Conservation (phyloP, 1,139 yeast species). For the Kodamaea alishanica region DNA sequence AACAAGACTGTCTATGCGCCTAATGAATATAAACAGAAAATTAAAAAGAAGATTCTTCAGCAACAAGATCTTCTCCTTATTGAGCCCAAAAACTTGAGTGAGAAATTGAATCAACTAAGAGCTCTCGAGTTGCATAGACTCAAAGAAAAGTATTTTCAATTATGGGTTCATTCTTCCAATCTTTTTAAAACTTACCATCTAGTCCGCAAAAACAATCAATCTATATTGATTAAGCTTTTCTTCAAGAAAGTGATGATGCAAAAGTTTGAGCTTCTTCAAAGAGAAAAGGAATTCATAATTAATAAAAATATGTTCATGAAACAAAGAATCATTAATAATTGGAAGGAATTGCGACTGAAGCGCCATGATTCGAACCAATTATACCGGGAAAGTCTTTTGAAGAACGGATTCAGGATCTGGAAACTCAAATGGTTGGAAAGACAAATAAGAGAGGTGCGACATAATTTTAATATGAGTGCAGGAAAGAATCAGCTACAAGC, state of each 20-base stretch:
- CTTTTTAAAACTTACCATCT: constrained; percentile 6
- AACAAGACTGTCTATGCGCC: constrained; percentile 1
- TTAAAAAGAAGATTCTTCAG: too few species aligned
- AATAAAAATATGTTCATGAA: constrained; percentile 7
- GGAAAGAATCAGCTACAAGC: constrained; percentile 1
- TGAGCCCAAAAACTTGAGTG: constrained; percentile 10
- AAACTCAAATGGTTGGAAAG: constrained; percentile 7
- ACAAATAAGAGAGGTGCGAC: constrained; percentile 1
- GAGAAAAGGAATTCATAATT: constrained; percentile 4
- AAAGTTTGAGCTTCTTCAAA: constrained; percentile 9
- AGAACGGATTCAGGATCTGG: constrained; percentile 15
- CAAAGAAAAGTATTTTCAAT: constrained; percentile 11
- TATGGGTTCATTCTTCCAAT: constrained; percentile 15
- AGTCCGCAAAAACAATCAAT: constrained; percentile 10
- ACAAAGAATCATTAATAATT: constrained; percentile 10
- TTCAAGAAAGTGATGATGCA: constrained; percentile 18
- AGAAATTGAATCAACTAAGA: constrained; percentile 10
- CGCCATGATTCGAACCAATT: constrained; percentile 12
- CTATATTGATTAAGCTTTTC: constrained; percentile 9
- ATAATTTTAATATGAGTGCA: background rate
- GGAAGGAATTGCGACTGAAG: constrained; percentile 14
- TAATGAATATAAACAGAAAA: too few species aligned
- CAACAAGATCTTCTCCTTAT: background rate
- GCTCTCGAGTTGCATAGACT: constrained; percentile 4
- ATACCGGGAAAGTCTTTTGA: constrained; percentile 6